A percentile compares a stretch with the other conserved stretches of the same genome.
Conservation (phyloP, 352 stramenopile genomes). For the Nothophytophthora sp. region DNA sequence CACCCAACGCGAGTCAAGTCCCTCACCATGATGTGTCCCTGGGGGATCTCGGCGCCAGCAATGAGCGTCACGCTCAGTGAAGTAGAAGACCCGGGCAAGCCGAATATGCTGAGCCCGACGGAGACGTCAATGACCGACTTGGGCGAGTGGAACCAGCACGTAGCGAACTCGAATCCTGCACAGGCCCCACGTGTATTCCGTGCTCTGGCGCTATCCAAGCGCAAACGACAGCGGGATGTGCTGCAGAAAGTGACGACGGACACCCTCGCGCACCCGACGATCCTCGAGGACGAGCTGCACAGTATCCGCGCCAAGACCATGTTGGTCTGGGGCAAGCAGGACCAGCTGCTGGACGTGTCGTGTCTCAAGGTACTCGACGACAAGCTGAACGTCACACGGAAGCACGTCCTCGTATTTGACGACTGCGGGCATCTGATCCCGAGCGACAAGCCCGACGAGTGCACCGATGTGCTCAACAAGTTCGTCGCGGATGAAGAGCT, state of each 20-base stretch:
- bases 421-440: conserved; percentile 67
- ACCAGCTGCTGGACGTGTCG: conserved; percentile 62
- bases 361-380: conserved; percentile 59
- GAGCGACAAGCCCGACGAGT: conserved; percentile 53
- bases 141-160: conserved; percentile 21
- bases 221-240: conserved; percentile 25
- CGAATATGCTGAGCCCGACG: conserved; percentile 54
- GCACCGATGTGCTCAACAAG: conserved; percentile 56
- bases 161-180: conserved; percentile 24
- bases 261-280: conserved; percentile 48
- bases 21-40: conserved; percentile 66
- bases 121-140: conserved; percentile 41
- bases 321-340: conserved; percentile 69
- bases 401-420: conserved; percentile 52
- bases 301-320: conserved; percentile 52
- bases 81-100: conserved; percentile 48
- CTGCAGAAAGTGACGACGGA: conserved; percentile 66
- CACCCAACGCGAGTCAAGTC: conserved; percentile 57
- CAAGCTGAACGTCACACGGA: conserved; percentile 37
- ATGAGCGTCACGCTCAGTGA: conserved; percentile 54
- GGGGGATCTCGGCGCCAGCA: conserved; percentile 61
- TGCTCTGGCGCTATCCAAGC: conserved; percentile 25
- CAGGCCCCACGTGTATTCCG: conserved; percentile 31
- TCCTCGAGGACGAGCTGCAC: conserved; percentile 61
- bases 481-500: conserved; percentile 46